Base-by-base conservation (phyloP, 2,329 filamentous ascomycete genomes). In the Aureobasidium uvarum region DNA sequence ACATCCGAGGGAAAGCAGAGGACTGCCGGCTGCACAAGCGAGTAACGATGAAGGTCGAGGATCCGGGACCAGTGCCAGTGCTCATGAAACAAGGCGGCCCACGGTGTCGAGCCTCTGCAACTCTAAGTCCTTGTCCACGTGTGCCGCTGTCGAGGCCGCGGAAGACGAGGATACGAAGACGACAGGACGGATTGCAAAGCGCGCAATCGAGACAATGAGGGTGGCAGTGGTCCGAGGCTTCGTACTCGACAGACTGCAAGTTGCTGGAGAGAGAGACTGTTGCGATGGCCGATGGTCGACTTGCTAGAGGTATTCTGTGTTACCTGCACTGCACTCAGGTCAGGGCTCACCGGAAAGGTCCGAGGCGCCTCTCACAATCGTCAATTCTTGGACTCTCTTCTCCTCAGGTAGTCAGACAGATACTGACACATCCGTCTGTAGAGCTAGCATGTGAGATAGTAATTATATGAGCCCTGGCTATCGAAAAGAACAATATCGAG, bases 51-150 rank as follows among this genome's bases (percentile, higher is more conserved):
- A 36, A 41, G 52, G 31, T 36, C 33, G 51, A 38, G 51, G 51
- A 36, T 31, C 51, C 51, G 28, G n/a, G 36, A 18, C 48, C 48
- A 38, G 31, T 20, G 36, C 28, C 31, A 54, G 31, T 41, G 25
- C 23, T 43, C 39, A 20, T 46, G 55, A 46, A 59, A 59, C 55
- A 59, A 59, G 55, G 55, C 55, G 55, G 55, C 39, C 55, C 55
- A 59, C 55, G 16, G 18, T 43, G 23, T 55, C 52, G 52, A 55
- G 36, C 52, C 52, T 55, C 52, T 55, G 52, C 52, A 55, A 55
- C 52, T 55, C 33, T 55, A 55, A 55, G 33, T 55, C n/a, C 36
- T 55, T 41, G 52, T 55, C 52, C 36, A 55, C 52, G 52, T 55
- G 52, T 55, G 52, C 51, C 51, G 51, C 52, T 39, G 52, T 25